Conservation (phyloP, 108 stramenopile genomes). For the Conticribra weissflogii region DNA sequence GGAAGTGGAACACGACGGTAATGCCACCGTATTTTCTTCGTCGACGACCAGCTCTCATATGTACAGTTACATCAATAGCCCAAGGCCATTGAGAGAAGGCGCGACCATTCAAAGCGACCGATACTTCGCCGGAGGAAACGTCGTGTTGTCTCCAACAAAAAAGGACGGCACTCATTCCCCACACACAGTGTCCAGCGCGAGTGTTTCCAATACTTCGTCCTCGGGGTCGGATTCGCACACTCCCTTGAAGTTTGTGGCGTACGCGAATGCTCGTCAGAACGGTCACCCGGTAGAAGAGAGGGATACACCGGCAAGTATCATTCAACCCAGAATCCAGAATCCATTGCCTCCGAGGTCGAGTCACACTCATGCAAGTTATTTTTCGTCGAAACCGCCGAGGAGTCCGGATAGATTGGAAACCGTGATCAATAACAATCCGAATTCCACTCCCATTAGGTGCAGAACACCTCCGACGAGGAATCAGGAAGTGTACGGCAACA, state of each 20-base stretch:
- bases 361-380: no score
- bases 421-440: no score
- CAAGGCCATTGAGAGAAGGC: constrained; percentile 30
- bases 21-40: constrained; percentile 40
- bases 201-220: constrained; percentile 37
- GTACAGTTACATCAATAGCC: constrained; percentile 23
- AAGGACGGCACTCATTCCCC: constrained; percentile 32
- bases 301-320: constrained; percentile 5
- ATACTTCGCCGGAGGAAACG: constrained; percentile 37
- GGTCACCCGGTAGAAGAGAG: constrained; percentile 3
- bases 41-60: constrained; percentile 42
- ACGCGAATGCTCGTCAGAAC: no score
- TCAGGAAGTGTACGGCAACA: neutral
- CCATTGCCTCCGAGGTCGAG: constrained; percentile 8
- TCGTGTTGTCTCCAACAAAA: constrained; percentile 13
- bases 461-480: constrained; percentile 30
- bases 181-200: constrained; percentile 37
- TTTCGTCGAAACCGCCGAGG: constrained; percentile 22
- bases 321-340: constrained; percentile 14
- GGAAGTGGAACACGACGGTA: constrained; percentile 27
- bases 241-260: constrained; percentile 41
- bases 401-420: constrained; percentile 30
- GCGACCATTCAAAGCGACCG: constrained; percentile 32
- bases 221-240: constrained; percentile 37
- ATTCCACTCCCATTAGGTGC: neutral